Evolutionary conservation across 2,329 filamentous ascomycete genomes (phyloP), one percentile per base, ranked within the genome.

Genomic region (Xylaria sp.): DNA sequence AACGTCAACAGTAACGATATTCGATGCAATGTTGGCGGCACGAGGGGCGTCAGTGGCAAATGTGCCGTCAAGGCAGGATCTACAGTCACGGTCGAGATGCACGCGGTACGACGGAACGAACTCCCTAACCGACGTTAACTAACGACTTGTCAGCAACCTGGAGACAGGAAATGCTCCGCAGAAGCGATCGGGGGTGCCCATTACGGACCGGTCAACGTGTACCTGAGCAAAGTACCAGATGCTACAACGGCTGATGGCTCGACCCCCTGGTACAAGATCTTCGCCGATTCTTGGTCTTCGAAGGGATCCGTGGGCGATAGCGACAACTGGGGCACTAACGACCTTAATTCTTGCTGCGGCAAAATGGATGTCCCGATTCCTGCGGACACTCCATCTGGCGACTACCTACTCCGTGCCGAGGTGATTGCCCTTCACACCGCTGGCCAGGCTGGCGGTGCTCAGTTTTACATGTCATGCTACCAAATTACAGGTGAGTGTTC

Each of bases 131-230:
- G 48, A 11, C 42, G 47, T 36, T 24, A 3, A 42, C 62, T 71
- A 36, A 69, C 48, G 4, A 34, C 24, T 51, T 47, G 34, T 11
- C 14, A 82, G 78, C 83, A 86, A 80, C 78, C 78, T 19, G 79
- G 79, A 56, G 83, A 86, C 72, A 81, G 85, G 51, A 77, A 71
- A 34, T 87, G 85, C 73, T 70, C 72, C 21, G 81, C 78, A 54
- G 81, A 85, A 69, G 85, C 85, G 24, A 85, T 88, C 61, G 86
- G 85, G 34, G 85, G 85, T 39, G 81, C 82, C 48, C 85, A 88
- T 76, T 86, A 83, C 72, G 85, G 85, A 9, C 85, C 85, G 1
- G 84, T 87, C 39, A 81, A 85, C 57, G 80, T 85, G 0, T 87
- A 87, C 75, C 79, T 86, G 64, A 81, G 81, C 74, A 82, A 85